Percentiles rank a stretch among this genome's conserved stretches.
phyloP scores from a whole-genome alignment of 78 protist genomes.

The Andalucia godoyi region DNA sequence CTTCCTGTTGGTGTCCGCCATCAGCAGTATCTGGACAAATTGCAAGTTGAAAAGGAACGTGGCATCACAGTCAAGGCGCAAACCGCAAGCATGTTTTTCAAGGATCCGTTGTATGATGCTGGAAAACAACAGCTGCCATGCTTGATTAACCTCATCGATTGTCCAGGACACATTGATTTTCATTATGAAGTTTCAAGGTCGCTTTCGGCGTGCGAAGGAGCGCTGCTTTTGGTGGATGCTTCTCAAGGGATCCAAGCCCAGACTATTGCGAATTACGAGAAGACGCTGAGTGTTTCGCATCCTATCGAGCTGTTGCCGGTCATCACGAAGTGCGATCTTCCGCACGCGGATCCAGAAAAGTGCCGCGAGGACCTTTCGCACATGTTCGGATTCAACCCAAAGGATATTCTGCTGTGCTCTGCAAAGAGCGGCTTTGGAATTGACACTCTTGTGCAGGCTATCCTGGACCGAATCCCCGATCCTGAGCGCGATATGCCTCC shows the following conservation, averaged over 20 bases:
- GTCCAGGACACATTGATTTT: slow-evolving; percentile 88
- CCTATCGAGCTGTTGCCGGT: no score
- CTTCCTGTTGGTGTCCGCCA: not conserved
- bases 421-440: slow-evolving; percentile 37
- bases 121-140: not conserved
- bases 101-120: not conserved
- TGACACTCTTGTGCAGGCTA: slow-evolving; percentile 32
- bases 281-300: no score
- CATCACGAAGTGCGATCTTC: slow-evolving; percentile 52
- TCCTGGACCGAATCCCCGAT: slow-evolving; percentile 53
- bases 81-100: slow-evolving; percentile 36
- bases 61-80: slow-evolving; percentile 83
- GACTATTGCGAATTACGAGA: slow-evolving; percentile 77
- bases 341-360: slow-evolving; percentile 28
- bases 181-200: slow-evolving; percentile 61
- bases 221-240: slow-evolving; percentile 63
- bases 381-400: slow-evolving; percentile 26
- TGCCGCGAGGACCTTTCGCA: slow-evolving; percentile 16
- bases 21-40: slow-evolving; percentile 26
- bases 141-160: slow-evolving; percentile 73
- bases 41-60: slow-evolving; percentile 61
- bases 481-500: not conserved
- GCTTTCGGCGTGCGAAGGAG: slow-evolving; percentile 69
- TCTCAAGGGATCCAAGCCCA: slow-evolving; percentile 63
- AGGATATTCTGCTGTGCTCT: slow-evolving; percentile 3